Percentiles rank a stretch among this genome's conserved stretches.
Evolutionary conservation across 208 protist genomes (phyloP).

Genomic region (Acanthamoeba polyphaga): DNA sequence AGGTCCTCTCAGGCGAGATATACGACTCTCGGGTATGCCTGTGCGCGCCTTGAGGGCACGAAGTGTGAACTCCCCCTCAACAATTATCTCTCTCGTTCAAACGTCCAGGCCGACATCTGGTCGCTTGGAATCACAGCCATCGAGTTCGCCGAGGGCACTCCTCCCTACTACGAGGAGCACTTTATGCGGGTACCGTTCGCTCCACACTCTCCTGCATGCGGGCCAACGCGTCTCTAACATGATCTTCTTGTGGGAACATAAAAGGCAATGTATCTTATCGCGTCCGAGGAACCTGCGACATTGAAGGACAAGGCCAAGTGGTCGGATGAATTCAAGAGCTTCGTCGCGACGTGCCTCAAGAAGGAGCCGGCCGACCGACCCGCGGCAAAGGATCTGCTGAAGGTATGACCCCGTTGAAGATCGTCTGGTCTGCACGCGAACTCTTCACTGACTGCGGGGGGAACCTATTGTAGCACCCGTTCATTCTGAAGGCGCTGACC

Average conservation of each 20-base stretch:
- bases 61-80: too few species aligned
- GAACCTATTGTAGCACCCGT: background rate
- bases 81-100: background rate
- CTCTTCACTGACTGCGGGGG: too few species aligned
- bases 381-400: background rate
- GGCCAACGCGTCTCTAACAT: background rate
- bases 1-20: background rate
- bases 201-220: background rate
- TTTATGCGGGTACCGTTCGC: slow-evolving; percentile 3
- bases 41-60: background rate
- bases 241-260: background rate
- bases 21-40: background rate
- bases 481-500: background rate
- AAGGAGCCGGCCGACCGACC: background rate
- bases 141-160: slow-evolving; percentile 11
- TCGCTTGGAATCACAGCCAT: slow-evolving; percentile 40
- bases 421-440: too few species aligned
- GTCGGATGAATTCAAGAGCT: slow-evolving; percentile 20
- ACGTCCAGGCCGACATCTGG: background rate
- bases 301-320: slow-evolving; percentile 27
- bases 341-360: slow-evolving; percentile 31
- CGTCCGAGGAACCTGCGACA: background rate
- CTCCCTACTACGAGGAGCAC: slow-evolving; percentile 40
- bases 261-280: slow-evolving; percentile 24
- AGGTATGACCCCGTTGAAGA: background rate